Conservation (phyloP, 2,329 filamentous ascomycete genomes). For the Penicillium concentricum region DNA sequence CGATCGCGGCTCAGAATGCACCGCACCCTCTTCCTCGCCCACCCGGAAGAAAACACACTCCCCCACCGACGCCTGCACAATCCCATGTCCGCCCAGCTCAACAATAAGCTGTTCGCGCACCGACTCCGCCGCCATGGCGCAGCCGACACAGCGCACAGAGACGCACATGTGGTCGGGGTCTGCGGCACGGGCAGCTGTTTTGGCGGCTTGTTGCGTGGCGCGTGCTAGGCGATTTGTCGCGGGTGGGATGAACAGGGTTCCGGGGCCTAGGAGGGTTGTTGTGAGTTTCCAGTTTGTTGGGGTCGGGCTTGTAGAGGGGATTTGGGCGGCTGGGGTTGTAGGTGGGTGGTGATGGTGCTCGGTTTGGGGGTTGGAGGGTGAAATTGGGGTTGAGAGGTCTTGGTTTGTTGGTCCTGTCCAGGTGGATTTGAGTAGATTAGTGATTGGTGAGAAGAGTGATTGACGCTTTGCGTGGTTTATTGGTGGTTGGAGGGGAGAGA, state of each 20-base stretch:
- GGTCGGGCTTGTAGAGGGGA: conserved; percentile 10
- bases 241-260: conserved; percentile 47
- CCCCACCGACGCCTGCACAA: conserved; percentile 22
- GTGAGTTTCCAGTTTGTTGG: conserved; percentile 52
- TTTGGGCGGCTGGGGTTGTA: not conserved
- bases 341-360: not conserved
- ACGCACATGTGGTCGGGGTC: conserved; percentile 42
- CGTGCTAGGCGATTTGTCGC: conserved; percentile 35
- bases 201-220: conserved; percentile 30
- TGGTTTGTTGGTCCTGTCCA: not conserved
- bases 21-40: conserved; percentile 39
- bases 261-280: conserved; percentile 48
- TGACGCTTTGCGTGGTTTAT: conserved; percentile 10
- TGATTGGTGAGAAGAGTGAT: not conserved
- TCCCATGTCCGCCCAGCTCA: not conserved
- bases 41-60: conserved; percentile 46
- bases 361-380: not conserved
- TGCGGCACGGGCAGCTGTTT: conserved; percentile 21
- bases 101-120: not conserved
- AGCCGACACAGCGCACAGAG: conserved; percentile 47
- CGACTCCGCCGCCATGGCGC: conserved; percentile 42
- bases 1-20: conserved; percentile 30
- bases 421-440: not conserved
- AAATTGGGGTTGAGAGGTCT: not conserved
- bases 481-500: conserved; percentile 20